Conservation (phyloP, 805 yeast species). For the Komagataella phaffii region DNA sequence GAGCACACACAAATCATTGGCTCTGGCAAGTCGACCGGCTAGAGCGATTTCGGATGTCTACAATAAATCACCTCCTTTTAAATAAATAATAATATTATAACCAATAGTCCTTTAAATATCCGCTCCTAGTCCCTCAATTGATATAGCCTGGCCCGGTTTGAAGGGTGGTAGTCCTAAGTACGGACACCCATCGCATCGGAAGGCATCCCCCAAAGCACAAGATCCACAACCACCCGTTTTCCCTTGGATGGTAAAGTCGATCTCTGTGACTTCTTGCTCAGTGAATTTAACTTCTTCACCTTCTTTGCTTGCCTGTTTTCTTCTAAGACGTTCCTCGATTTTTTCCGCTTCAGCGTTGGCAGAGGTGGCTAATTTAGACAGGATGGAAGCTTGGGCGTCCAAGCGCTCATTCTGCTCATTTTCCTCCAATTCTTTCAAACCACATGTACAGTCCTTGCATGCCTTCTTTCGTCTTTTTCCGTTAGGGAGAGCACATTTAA, state of each 20-base stretch:
- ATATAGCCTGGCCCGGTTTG: constrained; percentile 90
- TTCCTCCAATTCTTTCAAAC: constrained; percentile 81
- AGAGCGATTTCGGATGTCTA: neutral
- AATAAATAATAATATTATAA: too few species aligned
- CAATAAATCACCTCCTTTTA: neutral
- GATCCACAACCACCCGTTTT: constrained; percentile 97
- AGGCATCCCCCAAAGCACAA: constrained; percentile 95
- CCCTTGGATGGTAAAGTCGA: constrained; percentile 93
- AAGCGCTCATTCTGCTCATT: constrained; percentile 33
- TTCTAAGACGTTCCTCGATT: constrained; percentile 34
- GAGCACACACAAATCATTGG: neutral
- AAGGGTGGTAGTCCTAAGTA: constrained; percentile 95
- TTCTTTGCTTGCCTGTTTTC: constrained; percentile 8
- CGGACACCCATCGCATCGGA: constrained; percentile 97
- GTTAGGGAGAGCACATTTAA: constrained; percentile 33
- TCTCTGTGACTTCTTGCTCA: constrained; percentile 68
- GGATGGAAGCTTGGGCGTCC: constrained; percentile 27
- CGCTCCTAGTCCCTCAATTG: constrained; percentile 63
- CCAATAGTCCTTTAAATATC: constrained; percentile 33
- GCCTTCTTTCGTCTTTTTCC: constrained; percentile 75
- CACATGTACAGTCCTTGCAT: constrained; percentile 97
- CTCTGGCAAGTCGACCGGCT: neutral
- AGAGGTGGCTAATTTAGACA: constrained; percentile 33
- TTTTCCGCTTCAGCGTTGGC: constrained; percentile 40
- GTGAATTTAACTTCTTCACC: constrained; percentile 33